Evolutionary conservation across 345 rosid genomes (phyloP), one percentile per base, ranked within the genome.

Genomic region (Adansonia digitata): DNA sequence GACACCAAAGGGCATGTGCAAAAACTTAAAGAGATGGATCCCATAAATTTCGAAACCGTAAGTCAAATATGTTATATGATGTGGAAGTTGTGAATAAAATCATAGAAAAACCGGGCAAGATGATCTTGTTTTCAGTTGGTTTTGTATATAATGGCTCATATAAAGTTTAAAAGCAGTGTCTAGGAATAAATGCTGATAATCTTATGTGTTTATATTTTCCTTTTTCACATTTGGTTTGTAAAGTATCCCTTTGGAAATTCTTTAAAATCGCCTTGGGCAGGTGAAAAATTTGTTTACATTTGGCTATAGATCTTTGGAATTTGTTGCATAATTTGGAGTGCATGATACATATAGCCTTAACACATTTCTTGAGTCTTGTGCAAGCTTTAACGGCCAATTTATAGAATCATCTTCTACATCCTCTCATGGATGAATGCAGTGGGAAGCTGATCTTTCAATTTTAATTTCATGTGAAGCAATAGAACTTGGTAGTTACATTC

Each of bases 1-100:
- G 88, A 87, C 49, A 78, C 86, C 69, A 51, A 79, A 66, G 94
- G 84, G 73, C 98, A 92, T n/a, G 82, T 79, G 74, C 82, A 91
- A 72, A 91, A 91, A 84, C 97, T 94, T 73, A 87, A 92, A 86
- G 98, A 89, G 80, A 94, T 94, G 98, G 98, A 94, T 77, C 98
- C 98, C 68, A 89, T 92, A 66, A 94, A 90, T 79, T 92, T 86
- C 51, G 97, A 94, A 86, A 94, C 98, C 53, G 98, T 92, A 77
- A 89, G 97, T 81, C 56, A 59, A 59, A 27, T 31, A 20, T 72
- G 52, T 68, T 51, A 59, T 31, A 29, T 45, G 29, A 27, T 18
- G 76, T 40, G 27, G 75, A 72, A 55, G 40, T 24, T 43, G 18
- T 57, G 17, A 26, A 52, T 48, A 52, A 20, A 39, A 15, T 18